Percentiles rank a stretch among this genome's conserved stretches.
phyloP scores from a whole-genome alignment of 116 monocot genomes.

The Zostera marina region DNA sequence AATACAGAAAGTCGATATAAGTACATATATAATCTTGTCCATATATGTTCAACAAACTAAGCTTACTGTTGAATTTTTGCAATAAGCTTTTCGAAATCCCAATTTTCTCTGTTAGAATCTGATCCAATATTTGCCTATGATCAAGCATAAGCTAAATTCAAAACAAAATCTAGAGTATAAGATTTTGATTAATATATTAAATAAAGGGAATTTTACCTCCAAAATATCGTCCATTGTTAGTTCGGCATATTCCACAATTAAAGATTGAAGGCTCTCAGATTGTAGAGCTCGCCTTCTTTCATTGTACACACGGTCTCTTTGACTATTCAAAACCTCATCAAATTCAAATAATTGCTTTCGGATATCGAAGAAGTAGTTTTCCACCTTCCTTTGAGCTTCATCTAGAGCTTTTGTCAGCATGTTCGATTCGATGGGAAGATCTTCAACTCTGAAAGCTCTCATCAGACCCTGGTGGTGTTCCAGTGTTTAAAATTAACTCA shows the following conservation, averaged over 20 bases:
- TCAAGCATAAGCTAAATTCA: neutral
- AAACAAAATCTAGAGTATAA: neutral
- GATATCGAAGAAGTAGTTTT: slow-evolving; percentile 94
- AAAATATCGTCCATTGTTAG: slow-evolving; percentile 95
- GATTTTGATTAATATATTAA: neutral
- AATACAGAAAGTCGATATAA: neutral
- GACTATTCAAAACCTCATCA: slow-evolving; percentile 94
- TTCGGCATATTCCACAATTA: slow-evolving; percentile 85
- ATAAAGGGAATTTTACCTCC: slow-evolving; percentile 37
- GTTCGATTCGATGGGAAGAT: slow-evolving; percentile 84
- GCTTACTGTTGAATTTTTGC: slow-evolving; percentile 91
- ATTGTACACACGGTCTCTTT: slow-evolving; percentile 81
- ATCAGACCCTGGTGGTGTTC: slow-evolving; percentile 54
- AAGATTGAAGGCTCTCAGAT: slow-evolving; percentile 55
- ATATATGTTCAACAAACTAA: neutral
- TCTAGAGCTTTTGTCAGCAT: slow-evolving; percentile 96
- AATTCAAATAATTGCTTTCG: slow-evolving; percentile 89
- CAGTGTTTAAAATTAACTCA: neutral
- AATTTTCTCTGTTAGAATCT: slow-evolving; percentile 55
- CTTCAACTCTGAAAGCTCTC: slow-evolving; percentile 94
- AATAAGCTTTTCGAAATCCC: slow-evolving; percentile 76
- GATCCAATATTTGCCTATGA: slow-evolving; percentile 61
- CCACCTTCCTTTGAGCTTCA: slow-evolving; percentile 96
- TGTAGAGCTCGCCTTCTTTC: slow-evolving; percentile 78
- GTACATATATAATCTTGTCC: neutral